These are phyloP conservation scores for Platanthera zijinensis DNA, from an alignment of 106 monocot species.

Conservation along the genomic window DNA sequence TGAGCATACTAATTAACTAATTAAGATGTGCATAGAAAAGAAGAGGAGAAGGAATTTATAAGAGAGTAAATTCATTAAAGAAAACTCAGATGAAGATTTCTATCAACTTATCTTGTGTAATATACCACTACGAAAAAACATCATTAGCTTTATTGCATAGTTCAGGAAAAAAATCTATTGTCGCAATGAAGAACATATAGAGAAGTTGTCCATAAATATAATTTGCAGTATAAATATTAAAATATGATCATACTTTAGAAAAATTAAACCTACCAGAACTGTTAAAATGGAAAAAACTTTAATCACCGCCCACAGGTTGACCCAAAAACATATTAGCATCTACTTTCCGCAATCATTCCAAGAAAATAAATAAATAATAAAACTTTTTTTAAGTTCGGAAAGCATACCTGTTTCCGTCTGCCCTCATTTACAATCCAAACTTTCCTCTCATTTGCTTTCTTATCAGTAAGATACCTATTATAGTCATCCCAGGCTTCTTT, in stretches of 20 bases:
- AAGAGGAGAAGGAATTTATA: not conserved
- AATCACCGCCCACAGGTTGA: not conserved
- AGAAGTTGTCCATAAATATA: not conserved
- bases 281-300: not conserved
- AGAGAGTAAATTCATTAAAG: not conserved
- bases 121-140: not conserved
- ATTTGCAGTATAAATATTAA: not conserved
- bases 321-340: not conserved
- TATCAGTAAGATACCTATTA: constrained; percentile 91
- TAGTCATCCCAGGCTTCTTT: constrained; percentile 99
- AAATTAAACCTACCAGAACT: not conserved
- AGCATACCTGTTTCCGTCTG: constrained; percentile 59
- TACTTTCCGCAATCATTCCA: not conserved
- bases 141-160: not conserved
- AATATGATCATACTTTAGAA: not conserved
- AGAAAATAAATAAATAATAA: not conserved
- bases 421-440: constrained; percentile 80
- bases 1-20: not conserved
- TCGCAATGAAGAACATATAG: not conserved
- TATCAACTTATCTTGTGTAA: not conserved
- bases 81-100: not conserved
- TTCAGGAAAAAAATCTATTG: not conserved
- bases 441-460: constrained; percentile 92
- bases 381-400: not conserved
- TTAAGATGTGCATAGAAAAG: not conserved